Conservation (phyloP, 768 basidiomycete genomes). For the Leccinum disarticulatum region DNA sequence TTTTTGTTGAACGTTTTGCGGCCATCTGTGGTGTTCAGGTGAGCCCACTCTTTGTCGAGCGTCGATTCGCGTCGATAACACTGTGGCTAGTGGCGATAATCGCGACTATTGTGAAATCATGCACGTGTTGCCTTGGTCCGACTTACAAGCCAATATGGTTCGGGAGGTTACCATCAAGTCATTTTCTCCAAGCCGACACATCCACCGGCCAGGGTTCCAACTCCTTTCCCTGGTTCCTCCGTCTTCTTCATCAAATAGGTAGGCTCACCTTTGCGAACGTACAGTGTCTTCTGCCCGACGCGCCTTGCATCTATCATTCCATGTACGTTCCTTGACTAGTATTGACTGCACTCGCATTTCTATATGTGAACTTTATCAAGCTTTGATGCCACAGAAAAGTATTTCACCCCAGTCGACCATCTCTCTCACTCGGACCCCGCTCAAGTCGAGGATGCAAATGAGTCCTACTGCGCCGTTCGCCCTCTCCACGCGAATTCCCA, state of each 20-base stretch:
- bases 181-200: slow-evolving; percentile 73
- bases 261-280: slow-evolving; percentile 55
- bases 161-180: slow-evolving; percentile 89
- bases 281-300: slow-evolving; percentile 76
- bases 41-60: slow-evolving; percentile 14
- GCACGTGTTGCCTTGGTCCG: slow-evolving; percentile 42
- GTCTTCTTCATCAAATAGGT: slow-evolving; percentile 17
- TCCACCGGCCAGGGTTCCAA: slow-evolving; percentile 80
- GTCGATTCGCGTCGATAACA: not conserved
- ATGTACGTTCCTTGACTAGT: slow-evolving; percentile 64
- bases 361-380: slow-evolving; percentile 42
- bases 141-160: slow-evolving; percentile 32
- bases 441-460: slow-evolving; percentile 33
- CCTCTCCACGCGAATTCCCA: slow-evolving; percentile 41
- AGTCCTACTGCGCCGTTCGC: slow-evolving; percentile 44
- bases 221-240: slow-evolving; percentile 64
- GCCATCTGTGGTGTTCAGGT: slow-evolving; percentile 76
- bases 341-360: slow-evolving; percentile 49
- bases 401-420: slow-evolving; percentile 40
- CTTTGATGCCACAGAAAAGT: slow-evolving; percentile 12
- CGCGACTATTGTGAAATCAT: slow-evolving; percentile 85
- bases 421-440: slow-evolving; percentile 44
- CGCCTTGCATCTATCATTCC: slow-evolving; percentile 54
- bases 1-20: slow-evolving; percentile 67
- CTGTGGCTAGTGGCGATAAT: slow-evolving; percentile 69